Percentiles rank a stretch among this genome's conserved stretches.
These are phyloP conservation scores for Hirschioporus abietinus DNA, from an alignment of 768 basidiomycete genomes.

Conservation along the genomic window DNA sequence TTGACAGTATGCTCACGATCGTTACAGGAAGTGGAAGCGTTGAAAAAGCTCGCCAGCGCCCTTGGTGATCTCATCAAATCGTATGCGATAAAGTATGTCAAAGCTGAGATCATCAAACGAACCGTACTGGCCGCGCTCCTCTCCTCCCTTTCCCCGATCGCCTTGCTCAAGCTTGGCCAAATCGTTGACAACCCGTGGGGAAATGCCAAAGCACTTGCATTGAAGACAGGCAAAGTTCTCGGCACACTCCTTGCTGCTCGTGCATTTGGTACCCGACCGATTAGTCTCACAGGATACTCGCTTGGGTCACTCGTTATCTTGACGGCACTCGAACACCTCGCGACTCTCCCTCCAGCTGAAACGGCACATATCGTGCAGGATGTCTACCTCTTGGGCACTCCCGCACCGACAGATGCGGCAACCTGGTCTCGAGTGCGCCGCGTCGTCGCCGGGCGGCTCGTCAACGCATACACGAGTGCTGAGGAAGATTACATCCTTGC, in stretches of 20 bases:
- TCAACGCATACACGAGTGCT: conserved; percentile 43
- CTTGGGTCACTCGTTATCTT: conserved; percentile 52
- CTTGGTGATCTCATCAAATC: conserved; percentile 38
- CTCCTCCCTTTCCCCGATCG: conserved; percentile 45
- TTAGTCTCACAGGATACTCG: conserved; percentile 53
- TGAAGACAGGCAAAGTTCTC: conserved; percentile 49
- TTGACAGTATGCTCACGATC: neutral
- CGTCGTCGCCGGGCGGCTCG: conserved; percentile 44
- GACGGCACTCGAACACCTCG: conserved; percentile 46
- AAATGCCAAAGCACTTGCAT: conserved; percentile 45
- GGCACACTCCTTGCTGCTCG: conserved; percentile 44
- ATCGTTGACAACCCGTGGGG: conserved; percentile 61
- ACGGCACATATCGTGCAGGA: conserved; percentile 47
- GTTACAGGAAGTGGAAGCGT: conserved; percentile 49
- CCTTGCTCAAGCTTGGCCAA: conserved; percentile 45
- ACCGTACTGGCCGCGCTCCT: conserved; percentile 47
- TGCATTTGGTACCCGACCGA: conserved; percentile 48
- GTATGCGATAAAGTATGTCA: conserved; percentile 46
- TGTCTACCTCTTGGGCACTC: conserved; percentile 50
- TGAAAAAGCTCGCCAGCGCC: conserved; percentile 44
- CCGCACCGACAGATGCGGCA: conserved; percentile 33
- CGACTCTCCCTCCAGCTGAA: conserved; percentile 36
- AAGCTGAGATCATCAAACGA: conserved; percentile 41
- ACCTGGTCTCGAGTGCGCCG: conserved; percentile 44
- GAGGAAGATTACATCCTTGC: conserved; percentile 49